A percentile compares a stretch with the other conserved stretches of the same genome.
These are phyloP conservation scores for Zygoascus meyerae DNA, from an alignment of 1,139 yeast genomes.

Conservation along the genomic window DNA sequence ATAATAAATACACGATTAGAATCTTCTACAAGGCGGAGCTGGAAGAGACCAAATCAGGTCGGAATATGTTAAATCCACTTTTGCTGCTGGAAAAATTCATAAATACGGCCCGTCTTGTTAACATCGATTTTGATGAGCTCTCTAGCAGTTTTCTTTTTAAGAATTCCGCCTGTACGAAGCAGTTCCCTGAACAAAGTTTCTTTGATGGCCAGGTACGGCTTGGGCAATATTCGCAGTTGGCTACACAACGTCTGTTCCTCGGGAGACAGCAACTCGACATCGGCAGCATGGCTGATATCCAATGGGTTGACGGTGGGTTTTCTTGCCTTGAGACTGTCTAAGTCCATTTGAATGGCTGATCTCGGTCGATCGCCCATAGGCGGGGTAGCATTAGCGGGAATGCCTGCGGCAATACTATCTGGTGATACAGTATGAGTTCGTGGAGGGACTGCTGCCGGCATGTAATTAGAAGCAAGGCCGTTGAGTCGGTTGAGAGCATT, in stretches of 20 bases:
- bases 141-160: conserved; percentile 78
- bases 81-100: conserved; percentile 87
- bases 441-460: conserved; percentile 14
- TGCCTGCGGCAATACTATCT: conserved; percentile 5
- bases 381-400: conserved; percentile 10
- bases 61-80: conserved; percentile 54
- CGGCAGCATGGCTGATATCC: conserved; percentile 80
- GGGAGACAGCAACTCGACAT: conserved; percentile 70
- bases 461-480: conserved; percentile 15
- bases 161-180: conserved; percentile 71
- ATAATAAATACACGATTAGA: conserved; percentile 1
- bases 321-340: conserved; percentile 8
- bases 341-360: neutral
- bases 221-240: conserved; percentile 78
- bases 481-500: conserved; percentile 25
- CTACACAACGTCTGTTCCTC: conserved; percentile 87
- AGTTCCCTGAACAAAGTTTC: conserved; percentile 88
- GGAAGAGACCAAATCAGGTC: neutral
- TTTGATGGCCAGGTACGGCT: conserved; percentile 88
- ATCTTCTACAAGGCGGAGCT: no score
- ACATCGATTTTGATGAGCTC: conserved; percentile 82
- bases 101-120: conserved; percentile 76
- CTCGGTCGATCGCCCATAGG: conserved; percentile 11
- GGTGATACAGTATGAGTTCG: conserved; percentile 13
- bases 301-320: conserved; percentile 32